Evolutionary conservation across 306 rosid species (phyloP), one percentile per base, ranked within the genome.

Genomic region (Cucumis sativus): DNA sequence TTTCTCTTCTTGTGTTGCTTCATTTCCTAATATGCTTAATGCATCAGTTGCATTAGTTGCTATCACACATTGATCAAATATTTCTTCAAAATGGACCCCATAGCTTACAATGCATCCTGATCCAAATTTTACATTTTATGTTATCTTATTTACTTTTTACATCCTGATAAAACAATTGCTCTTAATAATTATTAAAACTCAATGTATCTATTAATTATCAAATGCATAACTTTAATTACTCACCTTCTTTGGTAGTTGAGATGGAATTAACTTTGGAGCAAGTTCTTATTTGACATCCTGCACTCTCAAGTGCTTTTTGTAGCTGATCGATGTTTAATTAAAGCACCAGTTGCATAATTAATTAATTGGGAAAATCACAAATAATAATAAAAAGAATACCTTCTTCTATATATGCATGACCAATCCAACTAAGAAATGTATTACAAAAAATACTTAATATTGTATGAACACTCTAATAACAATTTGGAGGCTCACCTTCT

Each of bases 41-140:
- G 98, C 84, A 35, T 93, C 97, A 12, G 96, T 94, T 61, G 96
- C 92, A 81, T 93, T 90, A 33, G 83, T 83, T 10, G 97, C 94
- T 84, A 93, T 62, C 76, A 91, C 57, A 85, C 97, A 91, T 62
- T 81, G 88, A 56, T 87, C 80, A 47, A 82, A 90, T 47, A 37
- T 58, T 84, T 93, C 96, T 80, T 83, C 39, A 4, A 85, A 85
- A 84, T 91, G 91, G 74, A 84, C 87, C 78, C 83, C 83, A 69
- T 82, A 82, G 58, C 66, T 51, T 39, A 90, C 86, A 55, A 74
- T 82, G 80, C 93, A 91, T 58, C 92, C 96, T 91, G 89, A 39
- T 3, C 5, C 6, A 39, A 39, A 39, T 1, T 1, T 39, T 39
- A 39, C 8, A 39, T 39, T 39, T 6, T 6, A 39, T 39, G 41